Conservation (phyloP, 768 basidiomycete genomes). For the Mycena metata region DNA sequence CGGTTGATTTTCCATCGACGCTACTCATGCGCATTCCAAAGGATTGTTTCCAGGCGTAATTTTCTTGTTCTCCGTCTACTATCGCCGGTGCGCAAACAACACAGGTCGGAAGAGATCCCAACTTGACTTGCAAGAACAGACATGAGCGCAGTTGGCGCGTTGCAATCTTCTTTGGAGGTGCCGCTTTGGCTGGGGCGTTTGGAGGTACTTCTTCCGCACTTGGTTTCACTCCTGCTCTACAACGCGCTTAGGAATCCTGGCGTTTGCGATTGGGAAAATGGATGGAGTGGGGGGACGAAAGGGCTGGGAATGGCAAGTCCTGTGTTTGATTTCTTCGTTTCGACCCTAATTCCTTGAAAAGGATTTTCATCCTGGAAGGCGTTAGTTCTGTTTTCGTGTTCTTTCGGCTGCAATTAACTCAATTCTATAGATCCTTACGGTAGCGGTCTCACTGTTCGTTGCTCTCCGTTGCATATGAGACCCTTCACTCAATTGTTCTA, state of each 20-base stretch:
- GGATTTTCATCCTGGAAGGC: conserved; percentile 74
- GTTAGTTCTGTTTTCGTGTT: conserved; percentile 10
- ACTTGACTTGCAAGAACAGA: conserved; percentile 47
- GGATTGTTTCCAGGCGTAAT: conserved; percentile 67
- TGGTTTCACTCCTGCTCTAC: neutral
- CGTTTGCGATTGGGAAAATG: conserved; percentile 72
- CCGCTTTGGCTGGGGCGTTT: conserved; percentile 74
- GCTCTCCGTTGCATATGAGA: neutral
- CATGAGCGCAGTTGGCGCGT: conserved; percentile 72
- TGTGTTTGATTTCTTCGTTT: neutral
- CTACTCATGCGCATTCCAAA: neutral
- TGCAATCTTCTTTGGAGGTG: conserved; percentile 72
- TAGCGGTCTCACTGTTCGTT: conserved; percentile 55
- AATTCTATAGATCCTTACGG: conserved; percentile 54
- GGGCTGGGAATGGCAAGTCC: conserved; percentile 70
- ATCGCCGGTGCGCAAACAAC: conserved; percentile 52
- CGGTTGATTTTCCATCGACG: neutral
- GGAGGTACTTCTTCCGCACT: conserved; percentile 54
- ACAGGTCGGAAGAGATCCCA: neutral
- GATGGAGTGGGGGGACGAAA: conserved; percentile 69
- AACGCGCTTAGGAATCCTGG: conserved; percentile 61
- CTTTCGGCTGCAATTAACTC: neutral
- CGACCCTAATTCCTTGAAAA: conserved; percentile 35
- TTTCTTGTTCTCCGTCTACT: conserved; percentile 72
- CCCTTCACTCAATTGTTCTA: neutral